These are phyloP conservation scores for Toxicodendron radicans DNA, from an alignment of 345 rosid genomes.

Conservation along the genomic window DNA sequence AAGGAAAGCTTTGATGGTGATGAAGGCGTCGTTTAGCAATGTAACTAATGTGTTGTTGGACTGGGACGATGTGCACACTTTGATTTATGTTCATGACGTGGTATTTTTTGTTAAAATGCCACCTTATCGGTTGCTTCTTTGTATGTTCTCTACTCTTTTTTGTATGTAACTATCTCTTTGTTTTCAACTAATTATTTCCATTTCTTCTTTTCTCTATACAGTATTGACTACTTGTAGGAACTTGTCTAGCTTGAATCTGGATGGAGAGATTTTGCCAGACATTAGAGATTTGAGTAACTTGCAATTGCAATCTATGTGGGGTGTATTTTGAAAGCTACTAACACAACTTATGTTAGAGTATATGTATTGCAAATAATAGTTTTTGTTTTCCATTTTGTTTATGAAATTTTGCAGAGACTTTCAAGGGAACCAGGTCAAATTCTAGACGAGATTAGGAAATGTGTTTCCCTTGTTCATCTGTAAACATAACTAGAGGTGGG, in stretches of 20 bases:
- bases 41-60: slow-evolving; percentile 66
- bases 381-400: not conserved
- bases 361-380: no score
- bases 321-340: not conserved
- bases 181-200: not conserved
- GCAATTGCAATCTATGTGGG: slow-evolving; percentile 76
- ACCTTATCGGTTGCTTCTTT: slow-evolving; percentile 63
- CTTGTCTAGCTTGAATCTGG: slow-evolving; percentile 68
- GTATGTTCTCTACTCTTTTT: slow-evolving; percentile 36
- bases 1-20: slow-evolving; percentile 76
- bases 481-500: slow-evolving; percentile 31
- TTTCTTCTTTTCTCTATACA: no score
- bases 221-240: slow-evolving; percentile 41
- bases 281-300: slow-evolving; percentile 70
- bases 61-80: slow-evolving; percentile 67
- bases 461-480: slow-evolving; percentile 63
- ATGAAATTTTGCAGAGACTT: slow-evolving; percentile 53
- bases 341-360: not conserved
- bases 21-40: slow-evolving; percentile 72
- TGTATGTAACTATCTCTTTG: not conserved
- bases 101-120: slow-evolving; percentile 68
- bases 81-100: slow-evolving; percentile 86
- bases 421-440: slow-evolving; percentile 85
- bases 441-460: slow-evolving; percentile 91
- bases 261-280: slow-evolving; percentile 88